A percentile compares a stretch with the other conserved stretches of the same genome.
Evolutionary conservation across 441 rosid genomes (phyloP).

Genomic region (Viola pubescens): DNA sequence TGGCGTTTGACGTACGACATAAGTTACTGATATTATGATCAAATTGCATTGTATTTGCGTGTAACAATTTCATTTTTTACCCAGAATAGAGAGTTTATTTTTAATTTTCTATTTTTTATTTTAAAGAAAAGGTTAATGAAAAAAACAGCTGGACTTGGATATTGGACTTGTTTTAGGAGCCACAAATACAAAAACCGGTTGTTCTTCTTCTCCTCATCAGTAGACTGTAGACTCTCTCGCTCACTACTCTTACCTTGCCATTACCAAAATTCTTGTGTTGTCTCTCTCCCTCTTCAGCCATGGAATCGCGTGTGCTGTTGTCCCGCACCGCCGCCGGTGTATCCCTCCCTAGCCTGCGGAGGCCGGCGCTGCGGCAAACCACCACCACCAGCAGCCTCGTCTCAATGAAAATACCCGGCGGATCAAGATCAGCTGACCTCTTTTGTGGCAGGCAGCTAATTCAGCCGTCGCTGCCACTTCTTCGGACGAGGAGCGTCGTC

Average conservation of each 20-base stretch:
- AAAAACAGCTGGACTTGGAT: neutral
- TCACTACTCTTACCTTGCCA: constrained; percentile 12
- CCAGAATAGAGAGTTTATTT: neutral
- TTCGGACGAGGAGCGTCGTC: constrained; percentile 17
- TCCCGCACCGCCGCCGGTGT: constrained; percentile 47
- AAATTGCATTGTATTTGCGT: no score
- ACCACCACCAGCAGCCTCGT: constrained; percentile 21
- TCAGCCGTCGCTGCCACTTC: constrained; percentile 49
- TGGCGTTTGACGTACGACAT: no score
- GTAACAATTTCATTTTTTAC: no score
- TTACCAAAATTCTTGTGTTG: constrained; percentile 16
- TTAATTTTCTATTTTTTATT: neutral
- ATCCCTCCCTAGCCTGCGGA: constrained; percentile 38
- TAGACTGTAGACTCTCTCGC: constrained; percentile 17
- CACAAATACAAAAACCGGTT: neutral
- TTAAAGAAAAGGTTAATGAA: neutral
- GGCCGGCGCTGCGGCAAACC: constrained; percentile 28
- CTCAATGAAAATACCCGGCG: constrained; percentile 42
- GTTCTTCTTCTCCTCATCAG: constrained; percentile 6
- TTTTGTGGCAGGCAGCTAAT: constrained; percentile 71
- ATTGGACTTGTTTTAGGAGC: neutral
- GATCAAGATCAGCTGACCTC: constrained; percentile 60
- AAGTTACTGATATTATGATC: no score
- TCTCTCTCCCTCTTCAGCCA: constrained; percentile 18
- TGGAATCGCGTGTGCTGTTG: constrained; percentile 79